phyloP scores from a whole-genome alignment of 257 asterid species.

The Solanum etuberosum region DNA sequence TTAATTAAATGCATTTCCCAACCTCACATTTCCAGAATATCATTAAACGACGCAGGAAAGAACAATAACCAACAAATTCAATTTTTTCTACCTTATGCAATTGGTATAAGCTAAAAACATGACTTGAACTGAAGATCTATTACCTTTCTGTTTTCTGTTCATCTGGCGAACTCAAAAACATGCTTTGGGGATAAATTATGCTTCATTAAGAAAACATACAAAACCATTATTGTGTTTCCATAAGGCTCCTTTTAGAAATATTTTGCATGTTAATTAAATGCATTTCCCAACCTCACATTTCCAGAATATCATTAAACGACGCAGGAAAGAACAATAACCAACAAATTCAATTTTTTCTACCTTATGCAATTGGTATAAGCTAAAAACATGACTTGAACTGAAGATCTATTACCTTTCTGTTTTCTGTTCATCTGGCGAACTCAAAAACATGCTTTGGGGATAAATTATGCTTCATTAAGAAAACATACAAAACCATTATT shows the following conservation, averaged over 20 bases:
- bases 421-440: too few relatives aligned
- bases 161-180: too few relatives aligned
- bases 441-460: too few relatives aligned
- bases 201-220: too few relatives aligned
- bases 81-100: not conserved
- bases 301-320: not conserved
- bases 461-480: too few relatives aligned
- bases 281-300: not conserved
- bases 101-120: not conserved
- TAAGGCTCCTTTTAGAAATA: too few relatives aligned
- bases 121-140: not conserved
- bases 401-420: too few relatives aligned
- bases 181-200: too few relatives aligned
- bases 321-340: not conserved
- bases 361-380: not conserved
- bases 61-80: not conserved
- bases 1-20: not conserved
- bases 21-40: not conserved
- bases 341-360: not conserved
- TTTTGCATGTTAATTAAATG: not conserved
- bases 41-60: not conserved
- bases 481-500: too few relatives aligned
- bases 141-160: too few relatives aligned
- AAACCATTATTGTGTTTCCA: too few relatives aligned
- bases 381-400: not conserved